These are phyloP conservation scores for Aureobasidium lini DNA, from an alignment of 2,329 filamentous ascomycete species.

Conservation along the genomic window DNA sequence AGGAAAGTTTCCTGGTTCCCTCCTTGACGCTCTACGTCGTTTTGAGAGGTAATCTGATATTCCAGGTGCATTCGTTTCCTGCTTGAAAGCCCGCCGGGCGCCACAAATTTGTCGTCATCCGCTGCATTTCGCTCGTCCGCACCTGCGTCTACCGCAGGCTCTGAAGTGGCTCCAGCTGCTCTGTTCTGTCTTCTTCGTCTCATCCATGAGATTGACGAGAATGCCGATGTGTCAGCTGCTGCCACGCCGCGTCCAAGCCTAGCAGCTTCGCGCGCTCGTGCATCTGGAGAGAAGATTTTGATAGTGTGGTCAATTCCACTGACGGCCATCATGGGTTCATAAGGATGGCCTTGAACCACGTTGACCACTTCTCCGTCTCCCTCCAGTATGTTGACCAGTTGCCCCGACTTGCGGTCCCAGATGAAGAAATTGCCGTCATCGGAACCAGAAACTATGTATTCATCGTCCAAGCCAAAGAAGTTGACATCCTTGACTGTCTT, in stretches of 20 bases:
- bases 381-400: constrained; percentile 57
- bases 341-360: constrained; percentile 60
- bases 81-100: constrained; percentile 44
- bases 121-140: constrained; percentile 18
- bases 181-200: constrained; percentile 12
- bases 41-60: constrained; percentile 55
- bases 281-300: constrained; percentile 60
- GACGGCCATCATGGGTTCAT: constrained; percentile 58
- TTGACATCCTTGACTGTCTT: constrained; percentile 64
- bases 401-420: constrained; percentile 56
- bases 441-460: constrained; percentile 60
- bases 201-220: constrained; percentile 31
- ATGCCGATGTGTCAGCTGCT: constrained; percentile 36
- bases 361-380: constrained; percentile 65
- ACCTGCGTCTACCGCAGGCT: constrained; percentile 20
- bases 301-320: constrained; percentile 62
- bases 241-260: constrained; percentile 51
- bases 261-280: constrained; percentile 49
- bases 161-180: constrained; percentile 18
- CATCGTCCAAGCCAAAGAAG: constrained; percentile 58
- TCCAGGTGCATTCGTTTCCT: constrained; percentile 52
- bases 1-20: constrained; percentile 52
- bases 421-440: constrained; percentile 63
- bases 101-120: constrained; percentile 33
- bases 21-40: constrained; percentile 52